Conservation (phyloP, 768 basidiomycete species). For the Serendipita sp. region DNA sequence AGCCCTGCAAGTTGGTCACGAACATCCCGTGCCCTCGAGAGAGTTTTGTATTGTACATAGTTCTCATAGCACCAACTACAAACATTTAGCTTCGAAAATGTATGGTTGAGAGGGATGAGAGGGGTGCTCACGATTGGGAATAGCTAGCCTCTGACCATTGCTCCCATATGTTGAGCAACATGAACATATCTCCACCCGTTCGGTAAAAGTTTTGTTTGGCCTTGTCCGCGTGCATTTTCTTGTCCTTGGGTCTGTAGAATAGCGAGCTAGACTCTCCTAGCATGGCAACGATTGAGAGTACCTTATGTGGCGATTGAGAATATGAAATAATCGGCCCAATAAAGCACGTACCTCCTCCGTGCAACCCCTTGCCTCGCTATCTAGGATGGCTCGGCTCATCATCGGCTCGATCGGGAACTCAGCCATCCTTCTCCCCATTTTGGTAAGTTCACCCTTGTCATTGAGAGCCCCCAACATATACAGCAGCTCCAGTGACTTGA, state of each 20-base stretch:
- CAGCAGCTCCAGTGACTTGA: constrained; percentile 81
- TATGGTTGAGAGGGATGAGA: background rate
- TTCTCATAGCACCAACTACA: constrained; percentile 71
- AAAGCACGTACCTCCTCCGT: background rate
- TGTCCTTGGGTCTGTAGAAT: constrained; percentile 96
- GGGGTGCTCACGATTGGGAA: constrained; percentile 57
- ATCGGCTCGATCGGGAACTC: constrained; percentile 99
- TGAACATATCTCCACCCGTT: constrained; percentile 94
- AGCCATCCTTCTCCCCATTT: constrained; percentile 91
- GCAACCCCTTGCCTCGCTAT: constrained; percentile 32
- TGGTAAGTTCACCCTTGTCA: constrained; percentile 92
- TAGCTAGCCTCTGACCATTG: constrained; percentile 98
- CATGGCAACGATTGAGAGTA: constrained; percentile 95
- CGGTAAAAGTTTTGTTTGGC: constrained; percentile 95
- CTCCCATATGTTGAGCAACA: constrained; percentile 93
- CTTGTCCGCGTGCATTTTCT: constrained; percentile 93
- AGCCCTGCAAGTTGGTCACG: constrained; percentile 87
- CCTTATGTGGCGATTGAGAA: constrained; percentile 26
- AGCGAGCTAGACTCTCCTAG: constrained; percentile 87
- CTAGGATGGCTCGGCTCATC: constrained; percentile 90
- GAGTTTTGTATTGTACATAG: constrained; percentile 86
- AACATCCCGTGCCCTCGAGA: constrained; percentile 89
- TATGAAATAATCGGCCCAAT: background rate
- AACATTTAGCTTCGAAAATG: background rate
- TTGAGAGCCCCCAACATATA: constrained; percentile 95